phyloP scores from a whole-genome alignment of 345 rosid genomes.

The Erodium maritimum region DNA sequence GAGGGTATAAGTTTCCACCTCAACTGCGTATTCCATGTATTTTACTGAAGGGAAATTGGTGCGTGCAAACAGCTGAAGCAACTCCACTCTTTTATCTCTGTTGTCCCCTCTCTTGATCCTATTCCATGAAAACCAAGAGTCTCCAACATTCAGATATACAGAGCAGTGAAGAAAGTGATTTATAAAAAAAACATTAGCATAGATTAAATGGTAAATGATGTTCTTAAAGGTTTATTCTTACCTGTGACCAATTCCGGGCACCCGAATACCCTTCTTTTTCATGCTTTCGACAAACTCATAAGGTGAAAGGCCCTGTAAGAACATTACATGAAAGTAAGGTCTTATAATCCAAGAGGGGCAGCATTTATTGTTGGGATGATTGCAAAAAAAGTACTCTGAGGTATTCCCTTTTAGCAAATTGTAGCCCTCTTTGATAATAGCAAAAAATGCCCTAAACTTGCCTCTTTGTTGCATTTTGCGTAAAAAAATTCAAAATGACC shows the following conservation, averaged over 20 bases:
- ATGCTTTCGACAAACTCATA: conserved; percentile 87
- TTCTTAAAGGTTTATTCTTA: conserved; percentile 4
- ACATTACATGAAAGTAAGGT: conserved; percentile 3
- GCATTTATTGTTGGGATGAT: too few relatives aligned
- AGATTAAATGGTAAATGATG: too few relatives aligned
- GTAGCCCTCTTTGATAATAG: too few relatives aligned
- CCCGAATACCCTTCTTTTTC: conserved; percentile 98
- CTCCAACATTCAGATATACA: too few relatives aligned
- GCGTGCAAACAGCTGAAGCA: conserved; percentile 70
- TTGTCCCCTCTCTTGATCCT: conserved; percentile 97
- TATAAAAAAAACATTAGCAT: too few relatives aligned
- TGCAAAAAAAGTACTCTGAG: too few relatives aligned
- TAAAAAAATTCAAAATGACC: too few relatives aligned
- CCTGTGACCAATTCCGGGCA: conserved; percentile 98
- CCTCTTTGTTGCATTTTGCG: too few relatives aligned
- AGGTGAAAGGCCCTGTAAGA: conserved; percentile 53
- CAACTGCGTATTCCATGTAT: conserved; percentile 85
- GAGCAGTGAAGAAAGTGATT: too few relatives aligned
- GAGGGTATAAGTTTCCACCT: conserved; percentile 79
- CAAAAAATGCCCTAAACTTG: too few relatives aligned
- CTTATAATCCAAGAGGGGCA: neutral
- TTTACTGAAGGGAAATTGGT: conserved; percentile 86
- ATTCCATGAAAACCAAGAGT: neutral
- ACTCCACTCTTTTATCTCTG: conserved; percentile 91
- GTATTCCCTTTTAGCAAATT: too few relatives aligned